A percentile compares a stretch with the other conserved stretches of the same genome.
These are phyloP conservation scores for Claviceps humidiphila DNA, from an alignment of 2,329 filamentous ascomycete species.

Conservation along the genomic window DNA sequence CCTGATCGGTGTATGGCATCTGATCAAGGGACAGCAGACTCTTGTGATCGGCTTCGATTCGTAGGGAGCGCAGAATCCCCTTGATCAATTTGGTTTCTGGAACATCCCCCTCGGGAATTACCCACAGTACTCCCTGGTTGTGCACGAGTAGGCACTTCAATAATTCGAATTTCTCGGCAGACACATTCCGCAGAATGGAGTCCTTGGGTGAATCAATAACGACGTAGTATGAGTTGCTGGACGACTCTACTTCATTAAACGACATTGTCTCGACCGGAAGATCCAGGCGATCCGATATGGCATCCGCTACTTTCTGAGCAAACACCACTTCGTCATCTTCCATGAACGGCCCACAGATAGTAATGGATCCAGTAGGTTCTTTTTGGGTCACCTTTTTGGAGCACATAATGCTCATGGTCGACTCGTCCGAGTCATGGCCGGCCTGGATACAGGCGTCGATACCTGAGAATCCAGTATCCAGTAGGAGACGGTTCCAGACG, in stretches of 20 bases:
- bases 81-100: conserved; percentile 6
- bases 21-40: conserved; percentile 3
- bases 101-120: conserved; percentile 1
- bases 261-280: background rate
- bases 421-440: background rate
- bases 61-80: conserved; percentile 6
- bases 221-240: conserved; percentile 1
- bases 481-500: conserved; percentile 3
- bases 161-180: conserved; percentile 2
- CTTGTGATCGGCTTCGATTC: conserved; percentile 4
- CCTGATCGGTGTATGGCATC: background rate
- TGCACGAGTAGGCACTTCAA: conserved; percentile 4
- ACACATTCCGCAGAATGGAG: background rate
- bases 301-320: conserved; percentile 1
- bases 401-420: conserved; percentile 3
- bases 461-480: conserved; percentile 5
- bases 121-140: conserved; percentile 6
- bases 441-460: conserved; percentile 3
- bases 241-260: conserved; percentile 1
- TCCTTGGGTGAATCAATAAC: conserved; percentile 1
- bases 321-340: conserved; percentile 2
- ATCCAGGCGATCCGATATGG: background rate
- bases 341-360: conserved; percentile 1
- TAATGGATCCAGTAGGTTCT: background rate
- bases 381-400: background rate